A percentile compares a stretch with the other conserved stretches of the same genome.
Evolutionary conservation across 768 basidiomycete genomes (phyloP).

Genomic region (Russula ochroleuca): DNA sequence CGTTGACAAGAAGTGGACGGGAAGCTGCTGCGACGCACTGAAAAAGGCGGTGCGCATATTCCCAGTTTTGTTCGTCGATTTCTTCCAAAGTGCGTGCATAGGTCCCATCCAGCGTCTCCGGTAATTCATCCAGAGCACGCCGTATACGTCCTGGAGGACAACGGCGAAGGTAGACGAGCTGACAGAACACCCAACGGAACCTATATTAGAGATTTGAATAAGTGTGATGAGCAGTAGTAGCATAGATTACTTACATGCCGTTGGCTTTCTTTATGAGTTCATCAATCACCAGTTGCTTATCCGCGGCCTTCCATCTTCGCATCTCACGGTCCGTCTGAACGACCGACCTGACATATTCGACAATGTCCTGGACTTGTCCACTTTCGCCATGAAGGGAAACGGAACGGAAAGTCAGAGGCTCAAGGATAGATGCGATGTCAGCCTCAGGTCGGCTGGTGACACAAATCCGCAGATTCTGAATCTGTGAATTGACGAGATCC

Average conservation of each 20-base stretch:
- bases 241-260: background rate
- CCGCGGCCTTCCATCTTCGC: background rate
- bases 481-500: background rate
- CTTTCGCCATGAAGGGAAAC: background rate
- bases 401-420: background rate
- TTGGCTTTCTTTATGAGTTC: background rate
- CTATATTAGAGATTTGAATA: background rate
- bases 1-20: background rate
- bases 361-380: conserved; percentile 1
- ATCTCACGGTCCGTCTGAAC: background rate
- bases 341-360: background rate
- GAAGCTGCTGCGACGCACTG: background rate
- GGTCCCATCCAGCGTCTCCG: background rate
- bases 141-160: background rate
- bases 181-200: background rate
- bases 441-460: conserved; percentile 8
- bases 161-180: background rate
- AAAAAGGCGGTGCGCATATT: background rate
- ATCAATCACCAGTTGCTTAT: background rate
- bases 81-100: background rate
- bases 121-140: background rate
- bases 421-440: background rate
- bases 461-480: conserved; percentile 5
- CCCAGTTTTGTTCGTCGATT: background rate
- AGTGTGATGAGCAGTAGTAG: background rate